Base-by-base conservation (phyloP, 1,139 yeast species). In the Debaryomycetaceae sp. region DNA sequence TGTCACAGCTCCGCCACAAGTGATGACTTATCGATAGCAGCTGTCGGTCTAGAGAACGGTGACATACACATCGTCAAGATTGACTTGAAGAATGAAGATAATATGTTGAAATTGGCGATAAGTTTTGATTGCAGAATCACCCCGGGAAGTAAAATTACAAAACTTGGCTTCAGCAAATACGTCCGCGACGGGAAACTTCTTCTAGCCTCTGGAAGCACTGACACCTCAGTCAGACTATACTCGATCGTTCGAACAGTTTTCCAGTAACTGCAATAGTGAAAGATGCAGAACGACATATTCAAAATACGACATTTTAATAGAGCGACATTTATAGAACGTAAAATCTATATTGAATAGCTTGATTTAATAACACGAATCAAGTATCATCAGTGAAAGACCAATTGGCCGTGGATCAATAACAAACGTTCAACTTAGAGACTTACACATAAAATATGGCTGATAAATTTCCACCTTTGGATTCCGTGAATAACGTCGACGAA, bases 381-480 rank as follows among this genome's bases (percentile, higher is more conserved):
- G 31, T 27, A 27, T 8, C 11, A 27, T 11, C 11, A 11, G 31
- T 27, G 11, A 27, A 11, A 8, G 11, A 27, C 11, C 31, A 27
- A 27, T 11, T 11, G 8, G 11, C 11, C 11, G 31, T 27, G 31
- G 11, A 27, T 11, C 11, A 8, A 3, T 27, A 27, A 8, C 31
- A 8, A 11, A 27, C 11, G 11, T 27, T 11, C 8, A 27, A 27
- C 31, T 7, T 11, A 11, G 31, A 17, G 20, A 17, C 20, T 17
- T 17, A 17, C 20, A 11, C 40, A 20, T 14, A 14, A 30, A 65
- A 47, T 48, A 87, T 87, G 96, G 85, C 93, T 55, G 91, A 87
- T 57, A 87, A 87, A 65, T 91, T 85, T 66, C 97, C 97, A 39
- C 88, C 88, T 49, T 76, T 90, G 56, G 91, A 85, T 47, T 72